Evolutionary conservation across 495 filamentous ascomycete species (phyloP), one percentile per base, ranked within the genome.

Genomic region (Pseudevernia furfuracea): DNA sequence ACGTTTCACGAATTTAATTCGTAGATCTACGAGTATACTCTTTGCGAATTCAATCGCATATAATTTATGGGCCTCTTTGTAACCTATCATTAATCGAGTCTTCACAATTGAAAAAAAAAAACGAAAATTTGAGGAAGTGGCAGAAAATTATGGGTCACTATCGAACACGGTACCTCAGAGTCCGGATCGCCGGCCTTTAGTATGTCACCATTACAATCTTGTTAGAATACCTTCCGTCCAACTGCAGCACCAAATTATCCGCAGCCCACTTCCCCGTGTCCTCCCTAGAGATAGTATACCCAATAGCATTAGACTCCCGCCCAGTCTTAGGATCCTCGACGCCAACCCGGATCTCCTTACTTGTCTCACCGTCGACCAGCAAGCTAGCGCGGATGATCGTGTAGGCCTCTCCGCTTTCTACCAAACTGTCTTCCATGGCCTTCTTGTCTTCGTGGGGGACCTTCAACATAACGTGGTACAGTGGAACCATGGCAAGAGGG

Each of bases 241-340:
- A 32, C 30, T 12, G 36, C 36, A 43, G 14, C 58, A 59, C 58
- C 15, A 59, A 30, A 30, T 59, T 43, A 30, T 59, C 37, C 37
- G 58, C 58, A 59, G 59, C 9, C 61, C 61, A 63, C 25, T 41
- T 58, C 32, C 61, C 61, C 46, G 49, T 53, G 10, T 63, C 61
- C 37, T 63, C 61, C 23, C 61, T 36, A 8, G 48, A 56, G 19
- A 63, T 63, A 1, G 61, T 63, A 19, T 63, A 63, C 4, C 61
- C 61, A 39, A 63, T 44, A 58, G 61, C 61, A 15, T 25, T 19
- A 14, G 37, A 43, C 58, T 59, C 58, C 58, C 58, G 11, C 23
- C 58, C 58, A 25, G 23, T 43, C 58, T 59, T 59, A 0, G 58
- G 58, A 41, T 59, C 58, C 37, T 59, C 58, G 37, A 59, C 21